A percentile compares a stretch with the other conserved stretches of the same genome.
These are phyloP conservation scores for Physaria fendleri DNA, from an alignment of 345 rosid species.

Conservation along the genomic window DNA sequence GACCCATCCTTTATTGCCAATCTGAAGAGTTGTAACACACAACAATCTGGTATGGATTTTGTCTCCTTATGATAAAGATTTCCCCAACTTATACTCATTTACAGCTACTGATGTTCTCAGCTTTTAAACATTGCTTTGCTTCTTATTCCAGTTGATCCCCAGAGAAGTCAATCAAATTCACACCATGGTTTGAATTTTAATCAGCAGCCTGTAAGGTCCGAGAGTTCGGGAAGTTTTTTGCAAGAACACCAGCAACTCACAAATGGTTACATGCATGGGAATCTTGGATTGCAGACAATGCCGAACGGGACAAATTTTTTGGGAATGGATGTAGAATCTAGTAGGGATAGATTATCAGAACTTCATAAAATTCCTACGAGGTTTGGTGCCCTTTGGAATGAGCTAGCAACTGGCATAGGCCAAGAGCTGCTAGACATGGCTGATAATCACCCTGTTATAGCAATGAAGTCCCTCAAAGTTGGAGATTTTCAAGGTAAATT, in stretches of 20 bases:
- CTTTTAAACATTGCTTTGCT: slow-evolving; percentile 25
- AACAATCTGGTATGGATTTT: slow-evolving; percentile 55
- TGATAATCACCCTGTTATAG: slow-evolving; percentile 62
- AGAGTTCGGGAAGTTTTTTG: slow-evolving; percentile 44
- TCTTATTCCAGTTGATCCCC: slow-evolving; percentile 53
- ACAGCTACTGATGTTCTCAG: slow-evolving; percentile 17
- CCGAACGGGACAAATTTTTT: slow-evolving; percentile 54
- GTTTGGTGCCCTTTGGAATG: slow-evolving; percentile 79
- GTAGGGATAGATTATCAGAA: slow-evolving; percentile 41
- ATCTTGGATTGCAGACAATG: slow-evolving; percentile 38
- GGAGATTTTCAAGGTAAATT: slow-evolving; percentile 86
- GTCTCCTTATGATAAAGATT: not conserved
- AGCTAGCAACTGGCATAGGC: slow-evolving; percentile 67
- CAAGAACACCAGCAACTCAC: slow-evolving; percentile 47
- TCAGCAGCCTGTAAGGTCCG: slow-evolving; percentile 50
- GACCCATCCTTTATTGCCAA: slow-evolving; percentile 45
- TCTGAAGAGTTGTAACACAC: slow-evolving; percentile 47
- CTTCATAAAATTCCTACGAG: slow-evolving; percentile 39
- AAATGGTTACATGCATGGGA: slow-evolving; percentile 68
- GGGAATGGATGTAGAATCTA: slow-evolving; percentile 59
- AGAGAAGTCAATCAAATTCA: slow-evolving; percentile 44
- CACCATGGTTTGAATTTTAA: slow-evolving; percentile 51
- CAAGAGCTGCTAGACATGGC: slow-evolving; percentile 69
- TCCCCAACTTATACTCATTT: not conserved
- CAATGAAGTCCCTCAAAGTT: slow-evolving; percentile 77